Percentiles rank a stretch among this genome's conserved stretches.
Conservation (phyloP, 352 stramenopile species). For the Peronosclerospora sorghi region DNA sequence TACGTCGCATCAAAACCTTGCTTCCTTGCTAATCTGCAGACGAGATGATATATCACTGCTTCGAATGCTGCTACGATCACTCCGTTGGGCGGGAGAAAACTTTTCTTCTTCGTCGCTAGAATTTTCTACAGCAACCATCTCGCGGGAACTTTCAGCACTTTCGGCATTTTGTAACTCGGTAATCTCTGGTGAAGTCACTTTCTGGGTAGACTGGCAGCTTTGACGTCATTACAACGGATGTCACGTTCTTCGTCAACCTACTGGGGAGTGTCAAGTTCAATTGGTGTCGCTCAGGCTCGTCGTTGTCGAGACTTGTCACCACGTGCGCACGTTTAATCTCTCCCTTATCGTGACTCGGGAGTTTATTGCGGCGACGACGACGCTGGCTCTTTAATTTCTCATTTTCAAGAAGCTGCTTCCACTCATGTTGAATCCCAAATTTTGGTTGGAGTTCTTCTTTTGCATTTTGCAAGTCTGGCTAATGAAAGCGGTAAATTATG, state of each 20-base stretch:
- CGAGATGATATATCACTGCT: slow-evolving; percentile 5
- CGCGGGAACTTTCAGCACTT: slow-evolving; percentile 9
- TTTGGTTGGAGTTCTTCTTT: slow-evolving; percentile 46
- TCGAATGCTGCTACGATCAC: slow-evolving; percentile 1
- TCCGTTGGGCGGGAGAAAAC: background rate
- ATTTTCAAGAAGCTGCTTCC: slow-evolving; percentile 34
- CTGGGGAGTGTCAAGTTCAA: background rate
- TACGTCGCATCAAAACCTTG: background rate
- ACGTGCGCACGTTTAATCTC: background rate
- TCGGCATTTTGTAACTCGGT: slow-evolving; percentile 6
- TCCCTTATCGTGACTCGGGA: background rate
- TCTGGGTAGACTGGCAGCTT: slow-evolving; percentile 10
- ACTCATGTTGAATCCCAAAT: slow-evolving; percentile 40
- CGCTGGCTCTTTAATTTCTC: slow-evolving; percentile 25
- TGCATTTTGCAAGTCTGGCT: slow-evolving; percentile 34
- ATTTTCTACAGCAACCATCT: slow-evolving; percentile 1
- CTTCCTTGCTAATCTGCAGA: background rate
- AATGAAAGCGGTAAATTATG: background rate
- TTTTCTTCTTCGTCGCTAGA: slow-evolving; percentile 7
- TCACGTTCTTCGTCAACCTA: background rate
- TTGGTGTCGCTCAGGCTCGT: background rate
- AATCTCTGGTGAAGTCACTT: background rate
- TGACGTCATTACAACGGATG: background rate
- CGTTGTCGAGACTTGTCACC: background rate
- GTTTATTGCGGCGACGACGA: slow-evolving; percentile 9